Evolutionary conservation across 1,284 basidiomycete genomes (phyloP).

Genomic region (Apiotrichum laibachii): DNA sequence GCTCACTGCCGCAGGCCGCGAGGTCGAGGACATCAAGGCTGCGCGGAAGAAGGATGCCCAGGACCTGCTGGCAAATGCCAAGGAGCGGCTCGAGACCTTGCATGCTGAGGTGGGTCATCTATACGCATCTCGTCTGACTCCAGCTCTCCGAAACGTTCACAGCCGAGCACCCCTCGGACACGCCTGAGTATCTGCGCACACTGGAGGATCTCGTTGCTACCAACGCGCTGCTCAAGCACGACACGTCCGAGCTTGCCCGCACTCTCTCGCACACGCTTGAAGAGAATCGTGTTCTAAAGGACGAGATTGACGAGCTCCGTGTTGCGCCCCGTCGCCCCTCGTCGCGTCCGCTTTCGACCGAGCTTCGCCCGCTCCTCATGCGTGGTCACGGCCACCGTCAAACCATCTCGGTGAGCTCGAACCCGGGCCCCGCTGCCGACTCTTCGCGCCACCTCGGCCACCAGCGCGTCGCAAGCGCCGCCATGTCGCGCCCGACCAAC

Average conservation of each 20-base stretch:
- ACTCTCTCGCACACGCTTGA: slow-evolving; percentile 72
- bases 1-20: slow-evolving; percentile 61
- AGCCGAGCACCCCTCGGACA: slow-evolving; percentile 35
- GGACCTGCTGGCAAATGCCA: slow-evolving; percentile 68
- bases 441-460: neutral
- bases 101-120: slow-evolving; percentile 49
- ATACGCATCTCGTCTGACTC: neutral
- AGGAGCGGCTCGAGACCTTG: slow-evolving; percentile 63
- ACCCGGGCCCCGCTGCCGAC: slow-evolving; percentile 1
- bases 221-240: slow-evolving; percentile 74
- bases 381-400: neutral
- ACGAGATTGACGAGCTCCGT: slow-evolving; percentile 69
- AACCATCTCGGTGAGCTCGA: neutral
- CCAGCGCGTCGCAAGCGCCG: slow-evolving; percentile 20
- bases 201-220: slow-evolving; percentile 77
- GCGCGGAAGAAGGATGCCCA: slow-evolving; percentile 67
- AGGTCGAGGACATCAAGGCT: slow-evolving; percentile 64
- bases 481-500: slow-evolving; percentile 9
- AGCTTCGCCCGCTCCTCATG: slow-evolving; percentile 10
- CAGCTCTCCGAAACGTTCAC: slow-evolving; percentile 40
- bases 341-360: slow-evolving; percentile 13
- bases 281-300: slow-evolving; percentile 64
- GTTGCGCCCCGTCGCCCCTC: slow-evolving; percentile 1
- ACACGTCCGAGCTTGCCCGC: slow-evolving; percentile 72
- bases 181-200: slow-evolving; percentile 56